Percentiles rank a stretch among this genome's conserved stretches.
phyloP scores from a whole-genome alignment of 2,329 filamentous ascomycete species.

The Metarhizium brunneum region DNA sequence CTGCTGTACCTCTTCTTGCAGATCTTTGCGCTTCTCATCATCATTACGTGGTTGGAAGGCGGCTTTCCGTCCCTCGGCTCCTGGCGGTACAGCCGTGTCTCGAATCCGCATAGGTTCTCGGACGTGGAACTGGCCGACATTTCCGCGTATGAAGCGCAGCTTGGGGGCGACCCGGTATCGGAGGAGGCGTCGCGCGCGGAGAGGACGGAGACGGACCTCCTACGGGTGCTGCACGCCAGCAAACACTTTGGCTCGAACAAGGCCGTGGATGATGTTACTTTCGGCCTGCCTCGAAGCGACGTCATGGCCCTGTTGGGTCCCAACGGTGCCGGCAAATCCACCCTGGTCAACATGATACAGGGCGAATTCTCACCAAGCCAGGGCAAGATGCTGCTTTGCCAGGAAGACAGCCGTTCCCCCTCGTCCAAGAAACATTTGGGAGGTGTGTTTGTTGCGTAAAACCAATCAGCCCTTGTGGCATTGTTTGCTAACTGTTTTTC shows the following conservation, averaged over 20 bases:
- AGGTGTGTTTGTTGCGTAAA: constrained; percentile 32
- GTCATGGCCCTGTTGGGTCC: constrained; percentile 77
- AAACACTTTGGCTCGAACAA: constrained; percentile 64
- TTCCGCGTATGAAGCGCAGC: not conserved
- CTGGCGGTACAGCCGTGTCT: not conserved
- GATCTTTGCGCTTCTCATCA: constrained; percentile 52
- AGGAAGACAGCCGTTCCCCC: constrained; percentile 47
- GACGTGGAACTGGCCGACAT: not conserved
- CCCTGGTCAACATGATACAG: constrained; percentile 72
- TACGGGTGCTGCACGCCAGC: constrained; percentile 63
- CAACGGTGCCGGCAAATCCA: constrained; percentile 81
- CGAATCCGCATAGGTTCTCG: not conserved
- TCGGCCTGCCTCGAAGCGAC: constrained; percentile 63
- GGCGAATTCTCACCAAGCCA: constrained; percentile 63
- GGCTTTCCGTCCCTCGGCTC: constrained; percentile 29
- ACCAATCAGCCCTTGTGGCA: not conserved
- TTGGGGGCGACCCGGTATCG: not conserved
- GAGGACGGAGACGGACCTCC: constrained; percentile 45
- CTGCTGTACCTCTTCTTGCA: constrained; percentile 73
- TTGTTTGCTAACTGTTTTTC: constrained; percentile 25
- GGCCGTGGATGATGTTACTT: constrained; percentile 72
- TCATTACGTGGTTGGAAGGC: constrained; percentile 69
- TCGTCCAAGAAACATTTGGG: constrained; percentile 61
- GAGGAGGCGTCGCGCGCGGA: constrained; percentile 21
- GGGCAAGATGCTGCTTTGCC: constrained; percentile 61